phyloP scores from a whole-genome alignment of 257 asterid genomes.

The Mentha longifolia region DNA sequence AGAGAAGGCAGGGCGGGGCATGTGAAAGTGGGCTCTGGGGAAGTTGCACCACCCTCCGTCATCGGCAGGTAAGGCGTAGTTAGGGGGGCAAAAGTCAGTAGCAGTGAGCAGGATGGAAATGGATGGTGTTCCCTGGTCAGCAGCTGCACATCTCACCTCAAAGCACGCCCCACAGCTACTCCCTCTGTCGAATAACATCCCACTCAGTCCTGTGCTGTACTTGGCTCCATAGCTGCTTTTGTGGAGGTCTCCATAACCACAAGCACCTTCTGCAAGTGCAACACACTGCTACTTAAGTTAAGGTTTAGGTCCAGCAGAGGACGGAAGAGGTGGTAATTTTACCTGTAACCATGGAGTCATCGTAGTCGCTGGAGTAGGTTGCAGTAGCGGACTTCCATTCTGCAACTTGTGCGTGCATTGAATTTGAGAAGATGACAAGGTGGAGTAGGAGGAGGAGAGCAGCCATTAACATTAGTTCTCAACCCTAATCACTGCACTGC shows the following conservation, averaged over 20 bases:
- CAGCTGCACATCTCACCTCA: slow-evolving; percentile 37
- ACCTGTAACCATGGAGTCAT: slow-evolving; percentile 38
- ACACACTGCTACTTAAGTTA: background rate
- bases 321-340: background rate
- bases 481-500: no score
- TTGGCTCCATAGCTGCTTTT: slow-evolving; percentile 36
- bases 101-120: slow-evolving; percentile 36
- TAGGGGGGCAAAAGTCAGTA: slow-evolving; percentile 42
- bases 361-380: slow-evolving; percentile 33
- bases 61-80: slow-evolving; percentile 40
- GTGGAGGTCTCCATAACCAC: slow-evolving; percentile 43
- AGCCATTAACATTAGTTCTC: slow-evolving; percentile 20
- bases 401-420: slow-evolving; percentile 20
- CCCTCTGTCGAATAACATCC: slow-evolving; percentile 41
- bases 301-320: background rate
- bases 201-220: slow-evolving; percentile 38
- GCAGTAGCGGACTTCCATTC: slow-evolving; percentile 42
- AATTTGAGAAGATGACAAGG: slow-evolving; percentile 26
- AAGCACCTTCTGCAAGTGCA: slow-evolving; percentile 40
- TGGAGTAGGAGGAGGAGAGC: slow-evolving; percentile 23
- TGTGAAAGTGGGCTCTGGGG: slow-evolving; percentile 42
- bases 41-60: slow-evolving; percentile 47
- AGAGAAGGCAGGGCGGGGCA: slow-evolving; percentile 32
- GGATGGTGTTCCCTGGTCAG: slow-evolving; percentile 27
- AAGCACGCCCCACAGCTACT: slow-evolving; percentile 46